Percentiles rank a stretch among this genome's conserved stretches.
These are phyloP conservation scores for Monosporascus sp. DNA, from an alignment of 2,329 filamentous ascomycete genomes.

Conservation along the genomic window DNA sequence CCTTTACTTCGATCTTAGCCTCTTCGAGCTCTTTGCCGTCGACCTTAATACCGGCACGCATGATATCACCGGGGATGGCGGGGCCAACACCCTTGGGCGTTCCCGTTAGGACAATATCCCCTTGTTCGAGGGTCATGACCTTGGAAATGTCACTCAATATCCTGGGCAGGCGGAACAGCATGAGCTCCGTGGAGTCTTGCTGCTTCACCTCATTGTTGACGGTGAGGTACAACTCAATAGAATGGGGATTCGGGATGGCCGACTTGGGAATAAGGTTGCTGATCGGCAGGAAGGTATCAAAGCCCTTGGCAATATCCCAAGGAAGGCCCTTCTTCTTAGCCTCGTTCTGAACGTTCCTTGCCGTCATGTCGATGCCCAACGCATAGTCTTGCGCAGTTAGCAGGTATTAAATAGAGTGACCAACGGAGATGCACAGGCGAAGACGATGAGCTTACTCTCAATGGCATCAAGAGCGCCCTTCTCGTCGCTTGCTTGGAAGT, in stretches of 20 bases:
- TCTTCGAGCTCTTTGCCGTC: conserved; percentile 79
- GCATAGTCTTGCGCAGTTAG: conserved; percentile 61
- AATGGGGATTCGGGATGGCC: conserved; percentile 79
- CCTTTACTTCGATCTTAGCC: conserved; percentile 75
- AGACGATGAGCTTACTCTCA: conserved; percentile 50
- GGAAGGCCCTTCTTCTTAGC: conserved; percentile 96
- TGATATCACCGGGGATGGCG: conserved; percentile 79
- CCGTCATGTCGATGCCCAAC: conserved; percentile 95
- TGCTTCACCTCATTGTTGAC: conserved; percentile 79
- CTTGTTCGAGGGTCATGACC: conserved; percentile 89
- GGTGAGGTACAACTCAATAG: conserved; percentile 77
- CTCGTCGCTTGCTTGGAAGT: conserved; percentile 70
- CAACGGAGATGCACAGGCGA: background rate
- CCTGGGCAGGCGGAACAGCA: conserved; percentile 87
- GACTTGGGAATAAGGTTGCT: conserved; percentile 75
- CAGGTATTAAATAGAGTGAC: background rate
- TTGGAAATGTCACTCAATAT: conserved; percentile 87
- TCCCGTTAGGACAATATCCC: conserved; percentile 92
- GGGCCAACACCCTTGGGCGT: conserved; percentile 93
- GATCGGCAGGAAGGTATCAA: conserved; percentile 94
- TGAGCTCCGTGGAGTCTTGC: conserved; percentile 83
- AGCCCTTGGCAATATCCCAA: conserved; percentile 95
- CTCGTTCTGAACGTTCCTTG: conserved; percentile 90
- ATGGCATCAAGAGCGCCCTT: conserved; percentile 77
- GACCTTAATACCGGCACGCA: conserved; percentile 78